Conservation (phyloP, 306 rosid species). For the Pueraria montana region DNA sequence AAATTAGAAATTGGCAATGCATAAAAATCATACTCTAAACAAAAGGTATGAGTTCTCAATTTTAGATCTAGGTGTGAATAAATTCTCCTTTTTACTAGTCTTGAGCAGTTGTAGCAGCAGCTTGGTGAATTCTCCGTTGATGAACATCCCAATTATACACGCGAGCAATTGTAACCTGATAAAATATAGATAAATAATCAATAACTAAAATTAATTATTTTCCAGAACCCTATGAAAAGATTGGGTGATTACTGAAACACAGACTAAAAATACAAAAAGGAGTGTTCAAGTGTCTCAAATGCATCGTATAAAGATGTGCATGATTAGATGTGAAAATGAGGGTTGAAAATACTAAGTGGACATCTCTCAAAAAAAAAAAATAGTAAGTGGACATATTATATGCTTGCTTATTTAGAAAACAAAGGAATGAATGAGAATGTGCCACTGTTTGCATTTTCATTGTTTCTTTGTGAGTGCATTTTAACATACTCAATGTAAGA, state of each 20-base stretch:
- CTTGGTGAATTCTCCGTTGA: slow-evolving; percentile 75
- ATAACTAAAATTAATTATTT: slow-evolving; percentile 21
- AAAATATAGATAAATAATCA: slow-evolving; percentile 29
- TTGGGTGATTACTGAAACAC: slow-evolving; percentile 14
- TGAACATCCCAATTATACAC: slow-evolving; percentile 97
- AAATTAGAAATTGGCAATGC: slow-evolving; percentile 46
- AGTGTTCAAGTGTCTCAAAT: slow-evolving; percentile 15
- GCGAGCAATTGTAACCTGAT: slow-evolving; percentile 93
- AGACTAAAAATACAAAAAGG: neutral
- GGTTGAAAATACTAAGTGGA: neutral
- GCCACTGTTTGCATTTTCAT: slow-evolving; percentile 9
- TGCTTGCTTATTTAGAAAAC: slow-evolving; percentile 1
- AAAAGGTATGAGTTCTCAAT: slow-evolving; percentile 38
- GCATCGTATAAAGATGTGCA: slow-evolving; percentile 2
- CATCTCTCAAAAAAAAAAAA: no score
- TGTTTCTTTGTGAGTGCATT: neutral
- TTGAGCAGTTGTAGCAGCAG: slow-evolving; percentile 48
- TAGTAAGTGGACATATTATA: neutral
- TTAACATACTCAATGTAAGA: neutral
- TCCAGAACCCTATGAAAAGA: neutral
- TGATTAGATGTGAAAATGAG: neutral
- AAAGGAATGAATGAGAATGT: neutral
- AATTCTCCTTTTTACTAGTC: slow-evolving; percentile 46
- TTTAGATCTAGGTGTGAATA: slow-evolving; percentile 39
- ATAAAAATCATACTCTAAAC: slow-evolving; percentile 55